Conservation (phyloP, 1,139 yeast species). For the Debaryomyces udenii region DNA sequence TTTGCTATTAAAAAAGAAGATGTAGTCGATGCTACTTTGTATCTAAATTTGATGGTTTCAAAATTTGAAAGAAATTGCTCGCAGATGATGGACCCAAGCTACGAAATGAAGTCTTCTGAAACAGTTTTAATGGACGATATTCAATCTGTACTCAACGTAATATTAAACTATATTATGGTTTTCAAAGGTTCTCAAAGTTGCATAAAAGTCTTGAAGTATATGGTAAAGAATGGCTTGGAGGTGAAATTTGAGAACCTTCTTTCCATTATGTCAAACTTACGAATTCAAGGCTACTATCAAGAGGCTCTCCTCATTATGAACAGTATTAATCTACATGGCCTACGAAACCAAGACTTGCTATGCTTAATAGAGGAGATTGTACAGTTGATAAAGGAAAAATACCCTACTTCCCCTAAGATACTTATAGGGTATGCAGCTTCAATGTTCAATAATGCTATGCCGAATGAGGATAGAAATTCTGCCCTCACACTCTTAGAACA, state of each 20-base stretch:
- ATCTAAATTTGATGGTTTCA: constrained; percentile 37
- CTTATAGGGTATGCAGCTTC: constrained; percentile 42
- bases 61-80: constrained; percentile 38
- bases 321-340: constrained; percentile 28
- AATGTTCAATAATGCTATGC: constrained; percentile 24
- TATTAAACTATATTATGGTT: constrained; percentile 38
- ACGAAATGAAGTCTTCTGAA: constrained; percentile 17
- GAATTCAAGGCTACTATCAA: constrained; percentile 32
- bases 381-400: constrained; percentile 33
- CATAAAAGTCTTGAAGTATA: constrained; percentile 36
- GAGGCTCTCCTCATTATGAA: constrained; percentile 43
- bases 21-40: constrained; percentile 36
- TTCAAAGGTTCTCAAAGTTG: constrained; percentile 42
- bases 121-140: constrained; percentile 26
- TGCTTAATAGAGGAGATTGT: constrained; percentile 35
- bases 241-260: constrained; percentile 30
- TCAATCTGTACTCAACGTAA: constrained; percentile 30
- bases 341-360: constrained; percentile 22
- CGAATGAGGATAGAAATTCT: constrained; percentile 9
- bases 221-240: constrained; percentile 31
- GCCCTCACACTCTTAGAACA: constrained; percentile 29
- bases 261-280: constrained; percentile 31
- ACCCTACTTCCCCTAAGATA: constrained; percentile 36
- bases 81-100: constrained; percentile 14
- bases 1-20: constrained; percentile 31